These are phyloP conservation scores for Neurospora sp. DNA, from an alignment of 495 filamentous ascomycete species.

Conservation along the genomic window DNA sequence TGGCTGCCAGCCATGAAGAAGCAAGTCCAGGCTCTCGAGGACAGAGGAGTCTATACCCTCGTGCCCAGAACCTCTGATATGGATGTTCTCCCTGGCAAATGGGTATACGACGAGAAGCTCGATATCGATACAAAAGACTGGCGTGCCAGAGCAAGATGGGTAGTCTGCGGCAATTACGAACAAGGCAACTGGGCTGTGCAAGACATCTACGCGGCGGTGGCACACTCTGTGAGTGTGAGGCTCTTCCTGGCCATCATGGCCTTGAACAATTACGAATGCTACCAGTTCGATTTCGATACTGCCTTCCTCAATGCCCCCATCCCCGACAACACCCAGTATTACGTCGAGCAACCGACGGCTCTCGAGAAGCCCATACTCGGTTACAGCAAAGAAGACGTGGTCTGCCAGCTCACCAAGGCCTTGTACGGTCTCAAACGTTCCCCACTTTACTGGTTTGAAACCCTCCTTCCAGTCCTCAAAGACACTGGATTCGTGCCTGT, in stretches of 20 bases:
- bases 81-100: not conserved
- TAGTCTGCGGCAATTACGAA: constrained; percentile 1
- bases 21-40: not conserved
- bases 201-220: not conserved
- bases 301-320: not conserved
- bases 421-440: not conserved
- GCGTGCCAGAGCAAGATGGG: not conserved
- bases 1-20: not conserved
- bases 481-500: too few relatives aligned
- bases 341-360: not conserved
- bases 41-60: not conserved
- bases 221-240: not conserved
- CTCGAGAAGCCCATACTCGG: not conserved
- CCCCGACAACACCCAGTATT: not conserved
- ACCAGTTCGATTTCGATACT: not conserved
- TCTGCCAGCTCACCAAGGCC: not conserved
- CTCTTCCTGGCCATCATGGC: not conserved
- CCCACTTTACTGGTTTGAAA: not conserved
- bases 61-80: not conserved
- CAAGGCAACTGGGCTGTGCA: not conserved
- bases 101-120: not conserved
- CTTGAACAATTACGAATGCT: not conserved
- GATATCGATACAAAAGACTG: not conserved
- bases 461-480: not conserved
- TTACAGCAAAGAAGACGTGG: not conserved